Percentiles rank a stretch among this genome's conserved stretches.
These are phyloP conservation scores for Phialophora expanda DNA, from an alignment of 2,329 filamentous ascomycete genomes.

Conservation along the genomic window DNA sequence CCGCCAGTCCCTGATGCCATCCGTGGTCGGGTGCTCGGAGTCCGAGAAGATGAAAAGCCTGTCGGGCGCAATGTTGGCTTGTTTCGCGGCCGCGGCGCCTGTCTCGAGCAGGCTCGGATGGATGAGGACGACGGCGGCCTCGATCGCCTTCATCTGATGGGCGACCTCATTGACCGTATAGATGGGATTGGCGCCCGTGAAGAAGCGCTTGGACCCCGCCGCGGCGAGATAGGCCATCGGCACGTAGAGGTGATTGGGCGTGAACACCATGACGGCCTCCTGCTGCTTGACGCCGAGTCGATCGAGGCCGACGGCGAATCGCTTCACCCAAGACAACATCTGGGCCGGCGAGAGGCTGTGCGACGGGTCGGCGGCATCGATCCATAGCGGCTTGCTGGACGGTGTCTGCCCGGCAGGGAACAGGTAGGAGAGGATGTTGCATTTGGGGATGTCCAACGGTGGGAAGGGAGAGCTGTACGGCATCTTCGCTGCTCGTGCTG, in stretches of 20 bases:
- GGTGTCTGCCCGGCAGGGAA: constrained; percentile 49
- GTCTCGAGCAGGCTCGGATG: constrained; percentile 55
- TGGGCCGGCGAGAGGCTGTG: constrained; percentile 64
- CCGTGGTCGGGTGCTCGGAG: constrained; percentile 49
- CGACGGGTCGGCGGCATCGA: constrained; percentile 67
- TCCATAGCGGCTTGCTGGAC: constrained; percentile 51
- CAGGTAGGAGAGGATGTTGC: constrained; percentile 53
- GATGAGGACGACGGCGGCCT: constrained; percentile 57
- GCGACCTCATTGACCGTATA: constrained; percentile 59
- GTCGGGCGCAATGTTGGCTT: constrained; percentile 35
- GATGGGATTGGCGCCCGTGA: constrained; percentile 61
- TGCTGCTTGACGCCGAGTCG: constrained; percentile 65
- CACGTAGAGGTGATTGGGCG: constrained; percentile 71
- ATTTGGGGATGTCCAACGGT: constrained; percentile 47
- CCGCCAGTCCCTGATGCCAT: constrained; percentile 40
- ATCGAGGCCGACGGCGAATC: constrained; percentile 69
- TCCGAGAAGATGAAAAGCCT: constrained; percentile 40
- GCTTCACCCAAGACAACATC: constrained; percentile 69
- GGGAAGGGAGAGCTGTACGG: constrained; percentile 33
- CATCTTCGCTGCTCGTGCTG: constrained; percentile 34
- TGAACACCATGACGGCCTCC: constrained; percentile 71
- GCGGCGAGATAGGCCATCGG: constrained; percentile 51
- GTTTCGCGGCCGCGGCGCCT: constrained; percentile 46
- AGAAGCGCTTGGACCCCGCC: constrained; percentile 59
- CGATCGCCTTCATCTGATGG: constrained; percentile 59